Conservation (phyloP, 202 grass and related monocot genomes). For the Musa balbisiana region DNA sequence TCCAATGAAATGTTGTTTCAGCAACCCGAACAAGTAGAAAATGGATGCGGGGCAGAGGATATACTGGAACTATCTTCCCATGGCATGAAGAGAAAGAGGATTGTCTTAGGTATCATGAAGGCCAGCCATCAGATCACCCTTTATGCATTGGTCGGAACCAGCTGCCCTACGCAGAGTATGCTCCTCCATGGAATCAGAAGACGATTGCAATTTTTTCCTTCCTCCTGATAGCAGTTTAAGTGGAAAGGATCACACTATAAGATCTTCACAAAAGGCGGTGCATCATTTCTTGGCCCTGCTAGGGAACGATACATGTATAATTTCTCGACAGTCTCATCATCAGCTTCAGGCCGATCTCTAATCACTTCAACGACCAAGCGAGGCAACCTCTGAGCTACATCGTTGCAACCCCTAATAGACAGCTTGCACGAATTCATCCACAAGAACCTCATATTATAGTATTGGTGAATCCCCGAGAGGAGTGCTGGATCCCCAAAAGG, state of each 20-base stretch:
- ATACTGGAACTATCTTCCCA: too few species aligned
- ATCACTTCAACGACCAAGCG: conserved; percentile 22
- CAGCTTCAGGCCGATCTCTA: conserved; percentile 9
- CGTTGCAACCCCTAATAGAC: conserved; percentile 27
- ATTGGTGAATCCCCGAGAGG: conserved; percentile 23
- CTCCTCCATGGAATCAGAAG: too few species aligned
- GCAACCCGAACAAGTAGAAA: too few species aligned
- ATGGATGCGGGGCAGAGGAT: too few species aligned
- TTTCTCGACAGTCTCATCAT: conserved; percentile 13
- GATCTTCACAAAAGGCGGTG: conserved; percentile 16
- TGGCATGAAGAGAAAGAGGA: too few species aligned
- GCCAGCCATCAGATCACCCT: too few species aligned
- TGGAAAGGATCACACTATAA: conserved; percentile 19
- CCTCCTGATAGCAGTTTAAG: too few species aligned
- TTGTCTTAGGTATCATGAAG: too few species aligned
- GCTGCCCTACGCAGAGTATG: too few species aligned
- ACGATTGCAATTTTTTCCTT: too few species aligned
- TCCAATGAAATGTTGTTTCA: too few species aligned
- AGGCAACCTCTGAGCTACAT: conserved; percentile 31
- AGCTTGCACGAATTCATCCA: conserved; percentile 37
- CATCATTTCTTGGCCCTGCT: conserved; percentile 13
- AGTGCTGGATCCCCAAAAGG: conserved; percentile 17
- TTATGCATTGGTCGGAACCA: too few species aligned
- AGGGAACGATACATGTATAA: conserved; percentile 40
- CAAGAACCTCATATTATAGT: conserved; percentile 36